phyloP scores from a whole-genome alignment of 192 early-diverging fungal genomes.

The Coemansia sp. region DNA sequence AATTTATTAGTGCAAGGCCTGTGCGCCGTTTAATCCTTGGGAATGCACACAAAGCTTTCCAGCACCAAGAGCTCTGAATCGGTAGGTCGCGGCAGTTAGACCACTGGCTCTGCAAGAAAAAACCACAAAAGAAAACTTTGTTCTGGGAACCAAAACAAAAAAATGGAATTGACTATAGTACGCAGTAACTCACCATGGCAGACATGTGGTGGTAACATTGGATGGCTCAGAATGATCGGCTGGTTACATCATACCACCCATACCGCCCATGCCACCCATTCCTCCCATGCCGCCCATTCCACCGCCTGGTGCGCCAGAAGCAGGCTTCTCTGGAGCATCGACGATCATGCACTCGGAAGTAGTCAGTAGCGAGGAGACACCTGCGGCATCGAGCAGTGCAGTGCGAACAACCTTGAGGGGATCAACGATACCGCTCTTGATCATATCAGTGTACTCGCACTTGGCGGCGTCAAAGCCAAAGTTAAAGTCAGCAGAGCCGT shows the following conservation, averaged over 20 bases:
- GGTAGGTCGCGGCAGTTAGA: background rate
- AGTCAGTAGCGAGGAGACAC: conserved; percentile 95
- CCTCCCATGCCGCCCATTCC: conserved; percentile 69
- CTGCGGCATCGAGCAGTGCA: conserved; percentile 92
- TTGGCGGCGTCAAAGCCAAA: conserved; percentile 91
- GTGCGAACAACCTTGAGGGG: conserved; percentile 99
- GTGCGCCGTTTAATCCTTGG: background rate
- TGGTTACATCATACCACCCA: conserved; percentile 50
- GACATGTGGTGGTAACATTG: background rate
- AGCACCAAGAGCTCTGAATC: background rate
- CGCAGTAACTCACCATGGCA: background rate
- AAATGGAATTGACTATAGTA: no score
- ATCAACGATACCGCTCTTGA: conserved; percentile 95
- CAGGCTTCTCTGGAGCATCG: conserved; percentile 83
- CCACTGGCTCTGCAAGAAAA: background rate
- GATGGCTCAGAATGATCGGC: background rate
- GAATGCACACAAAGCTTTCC: background rate
- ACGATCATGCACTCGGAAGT: conserved; percentile 99
- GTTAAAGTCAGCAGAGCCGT: conserved; percentile 76
- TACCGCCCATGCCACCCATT: conserved; percentile 71
- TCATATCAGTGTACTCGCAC: conserved; percentile 95
- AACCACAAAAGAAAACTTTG: background rate
- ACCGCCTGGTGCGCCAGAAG: conserved; percentile 57
- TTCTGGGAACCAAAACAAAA: background rate
- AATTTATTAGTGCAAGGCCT: background rate